Evolutionary conservation across 768 basidiomycete genomes (phyloP).

Genomic region (Suillus hirtellus): DNA sequence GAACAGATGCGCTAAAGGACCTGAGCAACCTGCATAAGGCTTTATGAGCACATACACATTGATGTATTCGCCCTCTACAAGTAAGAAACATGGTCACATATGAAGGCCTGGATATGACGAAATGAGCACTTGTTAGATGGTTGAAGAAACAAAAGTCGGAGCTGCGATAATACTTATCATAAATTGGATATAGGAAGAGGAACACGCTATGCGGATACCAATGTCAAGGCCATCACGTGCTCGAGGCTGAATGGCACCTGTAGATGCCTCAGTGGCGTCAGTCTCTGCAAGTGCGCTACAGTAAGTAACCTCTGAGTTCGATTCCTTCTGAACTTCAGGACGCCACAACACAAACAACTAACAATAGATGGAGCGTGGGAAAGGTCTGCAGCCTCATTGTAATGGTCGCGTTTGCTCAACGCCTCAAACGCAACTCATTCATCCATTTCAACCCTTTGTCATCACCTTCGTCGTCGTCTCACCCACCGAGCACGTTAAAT

Average conservation of each 20-base stretch:
- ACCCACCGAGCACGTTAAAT: constrained; percentile 5
- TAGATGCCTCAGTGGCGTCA: no score
- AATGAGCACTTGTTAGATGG: constrained; percentile 63
- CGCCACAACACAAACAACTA: constrained; percentile 5
- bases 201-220: constrained; percentile 46
- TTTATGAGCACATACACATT: constrained; percentile 91
- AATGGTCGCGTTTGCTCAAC: constrained; percentile 8
- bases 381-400: constrained; percentile 6
- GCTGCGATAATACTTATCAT: constrained; percentile 71
- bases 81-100: not conserved
- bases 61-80: constrained; percentile 86
- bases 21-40: constrained; percentile 93
- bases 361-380: constrained; percentile 7
- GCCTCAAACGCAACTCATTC: constrained; percentile 2
- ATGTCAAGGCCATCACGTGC: no score
- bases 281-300: no score
- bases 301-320: no score
- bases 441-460: constrained; percentile 11
- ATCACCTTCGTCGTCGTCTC: constrained; percentile 20
- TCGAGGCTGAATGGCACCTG: no score
- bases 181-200: constrained; percentile 19
- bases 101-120: not conserved
- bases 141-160: constrained; percentile 97
- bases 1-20: constrained; percentile 65
- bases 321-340: no score